Evolutionary conservation across 2,329 filamentous ascomycete genomes (phyloP).

Genomic region (Seiridium cupressi): DNA sequence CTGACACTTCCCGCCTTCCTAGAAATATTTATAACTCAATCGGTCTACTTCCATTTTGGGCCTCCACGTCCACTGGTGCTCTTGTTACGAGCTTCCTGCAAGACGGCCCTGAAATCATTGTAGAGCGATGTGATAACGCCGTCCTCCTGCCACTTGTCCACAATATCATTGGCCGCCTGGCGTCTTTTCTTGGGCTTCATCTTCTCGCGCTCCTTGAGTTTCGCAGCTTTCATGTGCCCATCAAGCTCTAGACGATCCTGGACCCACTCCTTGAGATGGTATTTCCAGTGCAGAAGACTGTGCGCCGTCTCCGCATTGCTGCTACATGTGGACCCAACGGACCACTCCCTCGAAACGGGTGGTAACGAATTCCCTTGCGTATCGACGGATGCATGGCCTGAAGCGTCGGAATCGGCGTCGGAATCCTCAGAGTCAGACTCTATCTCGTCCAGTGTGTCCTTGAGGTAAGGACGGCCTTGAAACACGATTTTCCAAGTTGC

Average conservation of each 20-base stretch:
- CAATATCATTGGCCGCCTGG: conserved; percentile 60
- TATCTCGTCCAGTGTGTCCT: conserved; percentile 64
- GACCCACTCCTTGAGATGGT: conserved; percentile 71
- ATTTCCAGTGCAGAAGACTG: conserved; percentile 72
- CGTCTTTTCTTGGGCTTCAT: conserved; percentile 59
- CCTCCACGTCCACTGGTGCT: conserved; percentile 25
- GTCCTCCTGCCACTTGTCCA: conserved; percentile 60
- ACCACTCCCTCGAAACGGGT: conserved; percentile 36
- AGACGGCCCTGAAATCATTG: conserved; percentile 60
- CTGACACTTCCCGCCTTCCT: not conserved
- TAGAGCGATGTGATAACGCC: conserved; percentile 63
- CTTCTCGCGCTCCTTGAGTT: conserved; percentile 59
- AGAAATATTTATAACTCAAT: not conserved
- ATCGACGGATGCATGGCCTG: conserved; percentile 32
- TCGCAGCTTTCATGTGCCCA: conserved; percentile 54
- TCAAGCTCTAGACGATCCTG: conserved; percentile 57
- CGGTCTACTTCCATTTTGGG: conserved; percentile 6
- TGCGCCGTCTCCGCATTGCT: conserved; percentile 66
- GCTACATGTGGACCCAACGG: conserved; percentile 37
- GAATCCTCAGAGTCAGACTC: conserved; percentile 34
- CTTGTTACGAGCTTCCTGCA: conserved; percentile 56
- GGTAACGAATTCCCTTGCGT: conserved; percentile 36
- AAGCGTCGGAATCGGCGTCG: conserved; percentile 29
- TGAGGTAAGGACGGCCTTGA: conserved; percentile 63
- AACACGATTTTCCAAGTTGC: conserved; percentile 65